Evolutionary conservation across 805 yeast species (phyloP).

Genomic region (Wickerhamomyces silvicola): DNA sequence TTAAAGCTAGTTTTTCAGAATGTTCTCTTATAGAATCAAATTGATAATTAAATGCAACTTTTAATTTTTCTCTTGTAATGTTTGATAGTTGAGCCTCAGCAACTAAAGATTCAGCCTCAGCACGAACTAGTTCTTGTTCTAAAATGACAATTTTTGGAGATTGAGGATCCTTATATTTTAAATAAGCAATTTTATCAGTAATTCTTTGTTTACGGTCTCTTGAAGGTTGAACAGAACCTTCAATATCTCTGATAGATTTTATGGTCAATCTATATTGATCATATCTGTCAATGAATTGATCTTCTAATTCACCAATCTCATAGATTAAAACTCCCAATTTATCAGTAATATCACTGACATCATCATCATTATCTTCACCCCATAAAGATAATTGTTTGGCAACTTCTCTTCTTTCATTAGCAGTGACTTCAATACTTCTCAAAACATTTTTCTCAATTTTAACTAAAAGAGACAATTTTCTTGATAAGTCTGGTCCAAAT

Average conservation of each 20-base stretch:
- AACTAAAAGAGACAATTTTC: constrained; percentile 66
- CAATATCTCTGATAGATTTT: constrained; percentile 77
- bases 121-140: constrained; percentile 87
- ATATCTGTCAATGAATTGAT: constrained; percentile 78
- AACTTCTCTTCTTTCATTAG: constrained; percentile 73
- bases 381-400: constrained; percentile 78
- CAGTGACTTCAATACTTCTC: constrained; percentile 71
- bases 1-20: constrained; percentile 78
- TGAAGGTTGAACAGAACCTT: constrained; percentile 82
- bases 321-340: constrained; percentile 77
- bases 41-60: constrained; percentile 78
- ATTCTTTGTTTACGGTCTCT: constrained; percentile 82
- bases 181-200: constrained; percentile 77
- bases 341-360: constrained; percentile 80
- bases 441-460: constrained; percentile 79
- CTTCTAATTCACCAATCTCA: constrained; percentile 83
- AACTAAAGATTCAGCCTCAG: constrained; percentile 86
- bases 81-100: constrained; percentile 90
- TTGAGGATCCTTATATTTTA: constrained; percentile 81
- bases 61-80: constrained; percentile 81
- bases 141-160: constrained; percentile 71
- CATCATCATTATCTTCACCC: constrained; percentile 87
- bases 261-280: constrained; percentile 82
- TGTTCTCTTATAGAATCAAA: constrained; percentile 82
- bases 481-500: constrained; percentile 73